Base-by-base conservation (phyloP, 306 rosid genomes). In the Cicer judaicum region DNA sequence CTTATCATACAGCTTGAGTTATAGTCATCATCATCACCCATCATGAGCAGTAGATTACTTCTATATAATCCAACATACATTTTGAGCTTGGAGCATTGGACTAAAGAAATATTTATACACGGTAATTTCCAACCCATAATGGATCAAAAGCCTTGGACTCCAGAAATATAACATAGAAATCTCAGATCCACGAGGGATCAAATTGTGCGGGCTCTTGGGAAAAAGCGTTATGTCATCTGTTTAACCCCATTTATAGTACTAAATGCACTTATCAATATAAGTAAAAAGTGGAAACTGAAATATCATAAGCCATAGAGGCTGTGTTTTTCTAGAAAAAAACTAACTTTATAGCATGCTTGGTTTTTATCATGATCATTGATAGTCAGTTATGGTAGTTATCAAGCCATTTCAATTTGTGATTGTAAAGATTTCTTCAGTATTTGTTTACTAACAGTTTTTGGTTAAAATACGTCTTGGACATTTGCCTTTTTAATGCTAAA, bases 371-470 rank as follows among this genome's bases (percentile, higher is more conserved):
- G 39, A 63, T 8, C 5, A 7, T 62, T 4, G 2, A 14, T 7
- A 50, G 10, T 18, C 12, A 7, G 38, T 8, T 16, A 18, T 18
- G 19, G 55, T 15, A 40, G 9, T 14, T 12, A 38, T 10, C 46
- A 65, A 42, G 43, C 52, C 43, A 38, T 76, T 21, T 14, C 54
- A 54, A 42, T 60, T 61, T 75, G 12, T 19, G 53, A 13, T 39
- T 63, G 72, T 8, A 62, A 62, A 62, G 42, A 38, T 74, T 49
- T 63, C 52, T 49, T 18, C 12, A 1, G 7, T 29, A 29, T 29
- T 29, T 29, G 5, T 4, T 29, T 29, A 5, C 36, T 29, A 5
- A 29, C 36, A 29, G 36, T 29, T 29, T 24, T 29, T 24, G 34
- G 36, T 4, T 29, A 3, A 29, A 29, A 4, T 29, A 29, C 36